These are phyloP conservation scores for Lanzia echinophila DNA, from an alignment of 2,329 filamentous ascomycete genomes.

Conservation along the genomic window DNA sequence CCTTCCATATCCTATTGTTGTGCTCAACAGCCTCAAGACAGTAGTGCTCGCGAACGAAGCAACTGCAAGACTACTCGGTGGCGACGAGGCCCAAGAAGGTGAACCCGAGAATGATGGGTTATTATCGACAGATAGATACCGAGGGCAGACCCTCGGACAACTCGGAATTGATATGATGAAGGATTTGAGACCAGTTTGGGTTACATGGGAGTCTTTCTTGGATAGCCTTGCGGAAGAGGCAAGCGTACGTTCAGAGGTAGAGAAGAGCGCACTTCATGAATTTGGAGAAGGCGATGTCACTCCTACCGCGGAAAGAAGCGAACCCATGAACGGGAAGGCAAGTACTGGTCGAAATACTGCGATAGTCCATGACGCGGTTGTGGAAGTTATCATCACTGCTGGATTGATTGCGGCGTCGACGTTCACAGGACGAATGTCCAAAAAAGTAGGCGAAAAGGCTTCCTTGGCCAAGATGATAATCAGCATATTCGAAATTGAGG, in stretches of 20 bases:
- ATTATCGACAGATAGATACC: conserved; percentile 47
- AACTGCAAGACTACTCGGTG: conserved; percentile 61
- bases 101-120: conserved; percentile 35
- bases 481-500: conserved; percentile 64
- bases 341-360: conserved; percentile 29
- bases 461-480: conserved; percentile 69
- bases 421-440: conserved; percentile 8
- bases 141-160: conserved; percentile 60
- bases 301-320: conserved; percentile 30
- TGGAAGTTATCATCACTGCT: conserved; percentile 60
- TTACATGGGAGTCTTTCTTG: conserved; percentile 53
- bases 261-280: conserved; percentile 9
- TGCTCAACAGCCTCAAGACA: conserved; percentile 62
- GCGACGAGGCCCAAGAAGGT: conserved; percentile 40
- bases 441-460: conserved; percentile 7
- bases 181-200: conserved; percentile 54
- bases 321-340: conserved; percentile 14
- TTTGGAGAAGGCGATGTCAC: conserved; percentile 27
- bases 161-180: conserved; percentile 69
- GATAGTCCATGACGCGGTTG: conserved; percentile 51
- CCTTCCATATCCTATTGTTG: conserved; percentile 63
- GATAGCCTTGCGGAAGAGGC: conserved; percentile 40
- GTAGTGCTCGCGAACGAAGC: conserved; percentile 70
- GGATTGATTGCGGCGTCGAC: conserved; percentile 12
- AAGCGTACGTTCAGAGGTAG: conserved; percentile 8